Evolutionary conservation across 306 rosid species (phyloP).

Genomic region (Purshia tridentata): DNA sequence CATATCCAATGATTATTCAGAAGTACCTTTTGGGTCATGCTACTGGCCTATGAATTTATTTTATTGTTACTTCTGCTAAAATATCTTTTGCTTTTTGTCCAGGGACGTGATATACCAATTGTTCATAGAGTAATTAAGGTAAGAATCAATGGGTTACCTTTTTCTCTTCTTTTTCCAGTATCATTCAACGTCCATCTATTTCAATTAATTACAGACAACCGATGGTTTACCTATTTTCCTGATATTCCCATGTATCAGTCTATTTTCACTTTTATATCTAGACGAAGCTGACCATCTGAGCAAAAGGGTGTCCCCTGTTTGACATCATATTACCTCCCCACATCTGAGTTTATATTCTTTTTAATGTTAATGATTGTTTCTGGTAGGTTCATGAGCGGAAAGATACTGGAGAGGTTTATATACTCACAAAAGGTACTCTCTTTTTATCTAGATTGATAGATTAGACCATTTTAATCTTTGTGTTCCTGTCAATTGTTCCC

Average conservation of each 20-base stretch:
- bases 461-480: background rate
- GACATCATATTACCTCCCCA: background rate
- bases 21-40: background rate
- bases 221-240: background rate
- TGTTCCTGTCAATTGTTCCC: background rate
- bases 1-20: background rate
- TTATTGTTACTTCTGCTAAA: slow-evolving; percentile 22
- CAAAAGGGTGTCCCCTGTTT: background rate
- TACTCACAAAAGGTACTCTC: slow-evolving; percentile 75
- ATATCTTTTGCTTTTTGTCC: slow-evolving; percentile 20
- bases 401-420: slow-evolving; percentile 47
- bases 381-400: slow-evolving; percentile 62
- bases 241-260: too few species aligned
- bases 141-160: slow-evolving; percentile 9
- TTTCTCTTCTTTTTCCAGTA: slow-evolving; percentile 6
- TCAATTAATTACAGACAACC: background rate
- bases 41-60: background rate
- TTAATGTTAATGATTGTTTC: background rate
- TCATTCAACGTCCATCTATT: background rate
- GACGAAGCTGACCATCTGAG: background rate
- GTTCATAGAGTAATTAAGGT: slow-evolving; percentile 83
- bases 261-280: background rate
- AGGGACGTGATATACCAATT: slow-evolving; percentile 78
- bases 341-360: background rate
- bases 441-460: background rate